These are phyloP conservation scores for Chaetoscypha palmicola DNA, from an alignment of 2,329 filamentous ascomycete genomes.

Conservation along the genomic window DNA sequence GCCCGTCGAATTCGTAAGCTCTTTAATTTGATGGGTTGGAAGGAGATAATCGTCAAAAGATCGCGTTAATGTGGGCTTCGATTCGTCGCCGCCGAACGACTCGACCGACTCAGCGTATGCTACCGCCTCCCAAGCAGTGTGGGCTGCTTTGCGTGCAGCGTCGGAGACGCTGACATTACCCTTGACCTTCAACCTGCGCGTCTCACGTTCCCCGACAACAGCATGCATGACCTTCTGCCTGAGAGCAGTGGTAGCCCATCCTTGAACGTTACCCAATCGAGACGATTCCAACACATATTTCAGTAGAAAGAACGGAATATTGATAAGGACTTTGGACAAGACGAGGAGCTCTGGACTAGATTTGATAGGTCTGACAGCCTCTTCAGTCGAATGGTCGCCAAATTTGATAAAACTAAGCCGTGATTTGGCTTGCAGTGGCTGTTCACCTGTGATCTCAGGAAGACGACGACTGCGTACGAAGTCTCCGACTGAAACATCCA, in stretches of 20 bases:
- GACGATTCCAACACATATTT: slow-evolving; percentile 59
- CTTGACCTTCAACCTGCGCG: slow-evolving; percentile 36
- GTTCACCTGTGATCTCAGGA: slow-evolving; percentile 29
- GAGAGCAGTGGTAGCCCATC: slow-evolving; percentile 41
- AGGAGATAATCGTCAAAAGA: slow-evolving; percentile 25
- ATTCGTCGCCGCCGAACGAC: slow-evolving; percentile 17
- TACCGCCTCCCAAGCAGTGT: slow-evolving; percentile 28
- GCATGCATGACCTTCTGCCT: slow-evolving; percentile 43
- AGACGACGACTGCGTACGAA: slow-evolving; percentile 41
- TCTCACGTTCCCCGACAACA: slow-evolving; percentile 52
- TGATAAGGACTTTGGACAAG: slow-evolving; percentile 61
- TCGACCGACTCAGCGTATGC: slow-evolving; percentile 31
- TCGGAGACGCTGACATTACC: slow-evolving; percentile 21
- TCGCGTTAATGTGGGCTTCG: slow-evolving; percentile 20
- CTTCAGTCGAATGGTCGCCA: slow-evolving; percentile 48
- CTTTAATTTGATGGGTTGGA: slow-evolving; percentile 8
- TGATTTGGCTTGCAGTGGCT: slow-evolving; percentile 35
- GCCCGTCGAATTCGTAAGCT: slow-evolving; percentile 8
- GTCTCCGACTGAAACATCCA: slow-evolving; percentile 45
- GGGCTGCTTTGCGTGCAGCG: slow-evolving; percentile 23
- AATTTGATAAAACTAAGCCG: slow-evolving; percentile 62
- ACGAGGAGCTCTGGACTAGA: slow-evolving; percentile 33
- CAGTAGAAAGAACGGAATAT: slow-evolving; percentile 60
- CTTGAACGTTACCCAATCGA: slow-evolving; percentile 44
- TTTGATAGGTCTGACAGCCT: slow-evolving; percentile 28